Conservation (phyloP, 1,139 yeast species). For the Eremothecium cymbalariae region DNA sequence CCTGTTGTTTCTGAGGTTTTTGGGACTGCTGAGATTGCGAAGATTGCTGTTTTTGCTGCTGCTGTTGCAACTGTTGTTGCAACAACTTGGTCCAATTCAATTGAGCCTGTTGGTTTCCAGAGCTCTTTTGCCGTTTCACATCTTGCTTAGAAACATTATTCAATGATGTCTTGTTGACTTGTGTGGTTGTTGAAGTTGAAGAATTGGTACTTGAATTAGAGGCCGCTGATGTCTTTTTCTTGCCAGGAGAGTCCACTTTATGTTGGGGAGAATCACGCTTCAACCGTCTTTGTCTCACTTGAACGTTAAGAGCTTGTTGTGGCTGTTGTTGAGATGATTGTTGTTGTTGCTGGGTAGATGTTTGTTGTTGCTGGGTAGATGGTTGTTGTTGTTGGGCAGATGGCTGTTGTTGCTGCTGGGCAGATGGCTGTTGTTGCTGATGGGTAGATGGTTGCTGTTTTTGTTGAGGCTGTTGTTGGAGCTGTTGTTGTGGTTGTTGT, state of each 20-base stretch:
- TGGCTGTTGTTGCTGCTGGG: neutral
- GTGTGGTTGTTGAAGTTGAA: neutral
- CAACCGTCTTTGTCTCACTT: neutral
- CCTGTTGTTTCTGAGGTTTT: neutral
- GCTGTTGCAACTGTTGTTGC: constrained; percentile 1
- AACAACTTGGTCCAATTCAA: constrained; percentile 1
- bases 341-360: neutral
- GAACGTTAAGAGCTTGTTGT: neutral
- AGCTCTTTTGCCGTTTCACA: neutral
- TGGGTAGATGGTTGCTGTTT: neutral
- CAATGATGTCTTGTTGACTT: no score
- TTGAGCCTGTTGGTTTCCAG: constrained; percentile 3
- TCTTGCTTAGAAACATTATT: neutral
- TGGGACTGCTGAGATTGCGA: no score
- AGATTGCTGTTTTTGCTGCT: neutral
- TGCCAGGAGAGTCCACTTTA: neutral
- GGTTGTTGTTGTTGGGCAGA: neutral
- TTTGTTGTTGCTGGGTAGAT: neutral
- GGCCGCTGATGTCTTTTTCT: no score
- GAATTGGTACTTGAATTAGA: neutral
- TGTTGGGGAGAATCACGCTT: neutral
- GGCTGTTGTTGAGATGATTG: neutral
- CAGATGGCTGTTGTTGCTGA: neutral
- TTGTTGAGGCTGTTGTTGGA: neutral
- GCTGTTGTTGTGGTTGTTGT: neutral